phyloP scores from a whole-genome alignment of 164 flowering plant genomes.

The Dillenia turbinata region DNA sequence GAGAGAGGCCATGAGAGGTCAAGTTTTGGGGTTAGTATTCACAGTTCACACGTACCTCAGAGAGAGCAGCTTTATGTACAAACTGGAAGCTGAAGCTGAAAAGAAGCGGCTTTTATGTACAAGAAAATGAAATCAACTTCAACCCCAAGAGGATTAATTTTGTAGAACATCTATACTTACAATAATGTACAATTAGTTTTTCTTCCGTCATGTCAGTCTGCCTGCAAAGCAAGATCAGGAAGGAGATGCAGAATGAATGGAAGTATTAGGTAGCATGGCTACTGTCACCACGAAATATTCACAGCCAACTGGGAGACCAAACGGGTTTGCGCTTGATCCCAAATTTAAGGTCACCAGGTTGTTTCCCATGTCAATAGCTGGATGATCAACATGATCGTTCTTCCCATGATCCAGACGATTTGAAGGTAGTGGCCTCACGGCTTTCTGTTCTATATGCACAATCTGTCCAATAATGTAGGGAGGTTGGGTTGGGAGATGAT shows the following conservation, averaged over 20 bases:
- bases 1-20: too few relatives aligned
- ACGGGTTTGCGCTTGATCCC: conserved; percentile 48
- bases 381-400: too few relatives aligned
- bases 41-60: too few relatives aligned
- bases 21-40: too few relatives aligned
- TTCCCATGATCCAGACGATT: conserved; percentile 38
- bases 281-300: conserved; percentile 91
- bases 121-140: too few relatives aligned
- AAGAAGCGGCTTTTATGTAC: too few relatives aligned
- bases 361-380: conserved; percentile 33
- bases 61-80: too few relatives aligned
- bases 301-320: conserved; percentile 74
- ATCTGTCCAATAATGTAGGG: conserved; percentile 85
- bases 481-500: conserved; percentile 64
- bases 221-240: conserved; percentile 61
- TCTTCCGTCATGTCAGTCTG: conserved; percentile 75
- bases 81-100: too few relatives aligned
- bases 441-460: conserved; percentile 86
- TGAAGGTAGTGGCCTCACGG: conserved; percentile 35
- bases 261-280: conserved; percentile 86
- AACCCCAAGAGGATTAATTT: too few relatives aligned
- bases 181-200: conserved; percentile 26
- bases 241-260: conserved; percentile 68
- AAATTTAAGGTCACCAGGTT: conserved; percentile 32
- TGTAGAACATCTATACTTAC: not conserved